Evolutionary conservation across 2,329 filamentous ascomycete species (phyloP).

Genomic region (Aspergillus quadrilineatus): DNA sequence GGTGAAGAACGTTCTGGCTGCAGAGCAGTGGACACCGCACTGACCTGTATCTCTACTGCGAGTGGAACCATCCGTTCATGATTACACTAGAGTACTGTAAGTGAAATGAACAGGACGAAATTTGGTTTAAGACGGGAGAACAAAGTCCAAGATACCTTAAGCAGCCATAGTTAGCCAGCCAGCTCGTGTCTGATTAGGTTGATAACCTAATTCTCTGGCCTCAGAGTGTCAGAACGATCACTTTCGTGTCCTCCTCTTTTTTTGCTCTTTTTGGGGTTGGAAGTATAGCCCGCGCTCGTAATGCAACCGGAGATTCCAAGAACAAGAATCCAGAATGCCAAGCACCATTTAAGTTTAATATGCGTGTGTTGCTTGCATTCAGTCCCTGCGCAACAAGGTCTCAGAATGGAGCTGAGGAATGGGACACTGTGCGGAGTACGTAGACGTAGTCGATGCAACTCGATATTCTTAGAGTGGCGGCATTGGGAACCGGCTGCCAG

Average conservation of each 20-base stretch:
- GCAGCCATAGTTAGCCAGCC: background rate
- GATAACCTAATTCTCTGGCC: background rate
- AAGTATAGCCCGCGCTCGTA: background rate
- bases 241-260: background rate
- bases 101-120: no score
- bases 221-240: background rate
- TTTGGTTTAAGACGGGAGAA: background rate
- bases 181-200: background rate
- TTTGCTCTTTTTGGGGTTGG: background rate
- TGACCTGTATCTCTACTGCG: no score
- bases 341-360: background rate
- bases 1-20: background rate
- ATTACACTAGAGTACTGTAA: no score
- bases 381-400: conserved; percentile 4
- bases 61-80: no score
- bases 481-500: background rate
- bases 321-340: background rate
- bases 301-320: background rate
- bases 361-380: conserved; percentile 4
- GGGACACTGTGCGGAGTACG: no score
- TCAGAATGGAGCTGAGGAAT: background rate
- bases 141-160: background rate
- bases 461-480: conserved; percentile 10
- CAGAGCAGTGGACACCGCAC: no score
- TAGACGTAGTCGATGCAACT: background rate